phyloP scores from a whole-genome alignment of 257 asterid genomes.

The Linaria vulgaris region DNA sequence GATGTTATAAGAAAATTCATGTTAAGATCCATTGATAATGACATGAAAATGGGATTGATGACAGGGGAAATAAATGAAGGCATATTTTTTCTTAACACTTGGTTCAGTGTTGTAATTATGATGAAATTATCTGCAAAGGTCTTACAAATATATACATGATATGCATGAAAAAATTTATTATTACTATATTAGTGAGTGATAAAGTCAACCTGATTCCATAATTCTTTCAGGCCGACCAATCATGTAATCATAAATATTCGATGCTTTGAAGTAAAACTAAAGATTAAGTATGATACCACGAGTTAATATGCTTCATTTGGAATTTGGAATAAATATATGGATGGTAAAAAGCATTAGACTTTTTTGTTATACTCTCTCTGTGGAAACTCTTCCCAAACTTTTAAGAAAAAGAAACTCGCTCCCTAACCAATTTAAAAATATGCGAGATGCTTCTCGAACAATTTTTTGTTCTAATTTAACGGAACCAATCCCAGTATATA shows the following conservation, averaged over 20 bases:
- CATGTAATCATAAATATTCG: slow-evolving; percentile 28
- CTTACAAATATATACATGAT: slow-evolving; percentile 20
- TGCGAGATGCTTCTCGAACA: no score
- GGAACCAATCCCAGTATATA: no score
- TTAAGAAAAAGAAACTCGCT: no score
- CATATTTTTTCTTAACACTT: neutral
- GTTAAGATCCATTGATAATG: slow-evolving; percentile 37
- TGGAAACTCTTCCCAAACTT: no score
- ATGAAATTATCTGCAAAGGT: neutral
- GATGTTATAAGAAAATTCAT: slow-evolving; percentile 28
- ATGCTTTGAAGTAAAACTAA: no score
- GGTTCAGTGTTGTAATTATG: neutral
- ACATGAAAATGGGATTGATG: slow-evolving; percentile 18
- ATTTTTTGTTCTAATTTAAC: no score
- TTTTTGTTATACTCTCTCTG: no score
- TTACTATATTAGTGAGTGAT: slow-evolving; percentile 3
- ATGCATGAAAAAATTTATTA: slow-evolving; percentile 36
- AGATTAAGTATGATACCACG: neutral
- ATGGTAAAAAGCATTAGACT: neutral
- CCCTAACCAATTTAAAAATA: no score
- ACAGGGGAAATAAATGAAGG: slow-evolving; percentile 9
- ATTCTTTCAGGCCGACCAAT: slow-evolving; percentile 39
- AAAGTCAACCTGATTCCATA: slow-evolving; percentile 15
- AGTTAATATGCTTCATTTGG: neutral
- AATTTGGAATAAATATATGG: no score